These are phyloP conservation scores for Curvularia lunata DNA, from an alignment of 2,329 filamentous ascomycete species.

Conservation along the genomic window DNA sequence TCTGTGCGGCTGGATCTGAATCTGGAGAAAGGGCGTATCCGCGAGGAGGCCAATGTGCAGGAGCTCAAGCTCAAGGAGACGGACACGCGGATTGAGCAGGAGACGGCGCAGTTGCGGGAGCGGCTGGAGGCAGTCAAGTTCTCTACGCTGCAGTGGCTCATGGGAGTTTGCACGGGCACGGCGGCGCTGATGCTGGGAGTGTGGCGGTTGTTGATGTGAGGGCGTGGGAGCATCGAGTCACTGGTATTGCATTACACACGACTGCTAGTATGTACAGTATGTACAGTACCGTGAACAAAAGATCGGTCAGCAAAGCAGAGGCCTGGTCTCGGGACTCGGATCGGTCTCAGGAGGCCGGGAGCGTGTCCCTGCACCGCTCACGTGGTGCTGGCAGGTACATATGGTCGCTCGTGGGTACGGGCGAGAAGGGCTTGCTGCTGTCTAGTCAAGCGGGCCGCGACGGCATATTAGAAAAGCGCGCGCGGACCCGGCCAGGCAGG, in stretches of 20 bases:
- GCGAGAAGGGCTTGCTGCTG: background rate
- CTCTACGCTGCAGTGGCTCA: constrained; percentile 96
- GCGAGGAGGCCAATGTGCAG: constrained; percentile 94
- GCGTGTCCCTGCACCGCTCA: constrained; percentile 19
- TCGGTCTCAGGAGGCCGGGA: constrained; percentile 4
- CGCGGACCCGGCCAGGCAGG: background rate
- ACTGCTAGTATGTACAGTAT: background rate
- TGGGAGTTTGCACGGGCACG: constrained; percentile 74
- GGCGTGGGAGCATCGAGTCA: too few relatives aligned
- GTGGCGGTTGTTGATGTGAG: constrained; percentile 69
- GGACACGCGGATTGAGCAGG: constrained; percentile 97
- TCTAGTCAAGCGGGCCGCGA: constrained; percentile 22
- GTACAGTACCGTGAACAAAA: background rate
- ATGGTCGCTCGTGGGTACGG: constrained; percentile 17
- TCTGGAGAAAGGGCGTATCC: constrained; percentile 92
- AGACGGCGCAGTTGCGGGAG: constrained; percentile 84
- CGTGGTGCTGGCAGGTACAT: constrained; percentile 32
- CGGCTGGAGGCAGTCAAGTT: constrained; percentile 98
- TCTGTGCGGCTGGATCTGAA: constrained; percentile 92
- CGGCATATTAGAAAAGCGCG: constrained; percentile 8
- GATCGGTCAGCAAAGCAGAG: background rate
- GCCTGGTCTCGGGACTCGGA: constrained; percentile 1
- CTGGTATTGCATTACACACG: too few relatives aligned
- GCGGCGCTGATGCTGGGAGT: constrained; percentile 71
- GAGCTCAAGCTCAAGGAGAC: constrained; percentile 99